A percentile compares a stretch with the other conserved stretches of the same genome.
Conservation (phyloP, 2,329 filamentous ascomycete genomes). For the Talaromyces rugulosus region DNA sequence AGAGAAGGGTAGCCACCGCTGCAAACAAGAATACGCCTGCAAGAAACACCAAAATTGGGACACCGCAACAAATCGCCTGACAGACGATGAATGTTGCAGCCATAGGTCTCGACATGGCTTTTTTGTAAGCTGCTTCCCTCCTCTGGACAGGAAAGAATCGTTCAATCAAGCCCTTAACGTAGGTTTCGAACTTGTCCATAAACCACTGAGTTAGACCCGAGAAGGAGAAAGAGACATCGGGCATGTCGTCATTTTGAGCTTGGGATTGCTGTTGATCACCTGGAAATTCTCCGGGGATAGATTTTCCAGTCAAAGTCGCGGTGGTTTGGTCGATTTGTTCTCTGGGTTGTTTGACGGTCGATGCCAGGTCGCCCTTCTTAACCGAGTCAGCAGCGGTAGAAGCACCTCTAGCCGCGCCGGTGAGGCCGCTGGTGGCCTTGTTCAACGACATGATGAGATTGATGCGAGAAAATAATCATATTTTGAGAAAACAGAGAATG, state of each 20-base stretch:
- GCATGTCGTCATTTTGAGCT: slow-evolving; percentile 4
- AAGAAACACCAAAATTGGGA: slow-evolving; percentile 30
- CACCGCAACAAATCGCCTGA: slow-evolving; percentile 30
- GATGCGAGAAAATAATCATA: not conserved
- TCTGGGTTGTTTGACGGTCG: slow-evolving; percentile 13
- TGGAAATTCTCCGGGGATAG: slow-evolving; percentile 25
- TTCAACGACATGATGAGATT: slow-evolving; percentile 22
- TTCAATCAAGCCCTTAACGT: slow-evolving; percentile 20
- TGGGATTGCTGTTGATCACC: slow-evolving; percentile 15
- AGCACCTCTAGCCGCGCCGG: slow-evolving; percentile 15
- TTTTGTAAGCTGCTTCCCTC: slow-evolving; percentile 26
- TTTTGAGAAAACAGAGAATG: not conserved
- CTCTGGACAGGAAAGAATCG: slow-evolving; percentile 24
- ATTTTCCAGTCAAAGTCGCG: slow-evolving; percentile 16
- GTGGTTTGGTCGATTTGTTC: slow-evolving; percentile 17
- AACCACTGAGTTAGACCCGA: slow-evolving; percentile 18
- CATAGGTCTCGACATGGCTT: slow-evolving; percentile 25
- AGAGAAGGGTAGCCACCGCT: slow-evolving; percentile 26
- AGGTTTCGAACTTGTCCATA: slow-evolving; percentile 25
- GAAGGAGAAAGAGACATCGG: slow-evolving; percentile 18
- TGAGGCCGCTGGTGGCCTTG: slow-evolving; percentile 20
- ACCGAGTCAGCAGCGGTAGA: slow-evolving; percentile 16
- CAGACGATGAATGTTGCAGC: slow-evolving; percentile 29
- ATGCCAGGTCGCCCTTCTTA: slow-evolving; percentile 15
- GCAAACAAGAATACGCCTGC: slow-evolving; percentile 30